Evolutionary conservation across 2,329 filamentous ascomycete genomes (phyloP).

Genomic region (Aureobasidium sp.): DNA sequence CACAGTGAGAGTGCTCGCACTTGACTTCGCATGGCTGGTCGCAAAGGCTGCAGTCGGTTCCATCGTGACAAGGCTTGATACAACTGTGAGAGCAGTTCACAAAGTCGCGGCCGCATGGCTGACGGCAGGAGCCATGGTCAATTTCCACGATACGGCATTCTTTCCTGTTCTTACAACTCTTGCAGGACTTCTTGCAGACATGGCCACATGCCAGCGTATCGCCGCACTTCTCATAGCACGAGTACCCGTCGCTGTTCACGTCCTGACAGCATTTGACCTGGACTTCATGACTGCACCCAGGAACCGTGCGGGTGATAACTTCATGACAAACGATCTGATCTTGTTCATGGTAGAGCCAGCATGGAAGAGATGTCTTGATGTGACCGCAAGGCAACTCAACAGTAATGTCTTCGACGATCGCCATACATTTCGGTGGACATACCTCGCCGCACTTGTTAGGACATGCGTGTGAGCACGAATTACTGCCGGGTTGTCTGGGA

Average conservation of each 20-base stretch:
- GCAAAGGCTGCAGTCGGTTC: slow-evolving; percentile 55
- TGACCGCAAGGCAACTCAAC: slow-evolving; percentile 36
- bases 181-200: slow-evolving; percentile 57
- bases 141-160: slow-evolving; percentile 32
- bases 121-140: slow-evolving; percentile 56
- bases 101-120: slow-evolving; percentile 57
- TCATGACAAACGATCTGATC: slow-evolving; percentile 54
- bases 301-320: slow-evolving; percentile 53
- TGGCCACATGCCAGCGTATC: slow-evolving; percentile 63
- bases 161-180: slow-evolving; percentile 49
- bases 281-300: slow-evolving; percentile 62
- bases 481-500: slow-evolving; percentile 33
- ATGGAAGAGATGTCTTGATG: slow-evolving; percentile 27
- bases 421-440: slow-evolving; percentile 31
- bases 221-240: slow-evolving; percentile 57
- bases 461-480: slow-evolving; percentile 47
- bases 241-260: slow-evolving; percentile 45
- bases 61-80: slow-evolving; percentile 56
- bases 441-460: slow-evolving; percentile 40
- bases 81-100: slow-evolving; percentile 66
- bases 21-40: slow-evolving; percentile 56
- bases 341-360: slow-evolving; percentile 45
- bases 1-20: slow-evolving; percentile 65
- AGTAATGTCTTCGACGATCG: slow-evolving; percentile 31
- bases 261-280: slow-evolving; percentile 56